These are phyloP conservation scores for Aspergillus nanangensis DNA, from an alignment of 495 filamentous ascomycete species.

Conservation along the genomic window DNA sequence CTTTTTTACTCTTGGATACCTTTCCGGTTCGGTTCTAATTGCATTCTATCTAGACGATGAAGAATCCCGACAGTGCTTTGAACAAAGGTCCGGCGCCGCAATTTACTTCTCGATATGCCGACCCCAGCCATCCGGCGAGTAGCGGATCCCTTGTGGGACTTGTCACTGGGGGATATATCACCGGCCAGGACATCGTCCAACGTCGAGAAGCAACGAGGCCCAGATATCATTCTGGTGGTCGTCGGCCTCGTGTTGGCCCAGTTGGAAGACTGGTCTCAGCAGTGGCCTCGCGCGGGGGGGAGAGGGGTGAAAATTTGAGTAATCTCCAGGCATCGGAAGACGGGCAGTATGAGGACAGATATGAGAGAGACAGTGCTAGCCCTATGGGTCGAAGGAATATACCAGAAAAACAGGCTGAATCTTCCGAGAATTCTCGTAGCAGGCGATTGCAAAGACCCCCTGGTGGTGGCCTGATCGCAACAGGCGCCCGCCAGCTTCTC, in stretches of 20 bases:
- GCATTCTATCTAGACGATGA: conserved; percentile 7
- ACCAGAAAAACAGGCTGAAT: no score
- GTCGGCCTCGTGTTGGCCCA: not conserved
- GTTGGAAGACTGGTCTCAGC: not conserved
- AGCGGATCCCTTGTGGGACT: conserved; percentile 30
- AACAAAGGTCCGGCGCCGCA: conserved; percentile 18
- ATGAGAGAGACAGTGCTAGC: no score
- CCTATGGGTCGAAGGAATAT: no score
- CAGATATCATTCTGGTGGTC: not conserved
- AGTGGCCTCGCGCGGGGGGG: not conserved
- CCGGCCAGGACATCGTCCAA: not conserved
- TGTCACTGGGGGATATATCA: conserved; percentile 36
- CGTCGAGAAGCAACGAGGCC: not conserved
- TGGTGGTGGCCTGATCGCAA: not conserved
- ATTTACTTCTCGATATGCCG: conserved; percentile 48
- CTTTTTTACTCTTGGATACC: not conserved
- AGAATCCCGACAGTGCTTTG: conserved; percentile 28
- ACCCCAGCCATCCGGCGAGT: conserved; percentile 49
- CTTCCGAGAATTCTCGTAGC: no score
- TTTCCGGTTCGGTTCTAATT: no score
- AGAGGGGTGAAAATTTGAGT: no score
- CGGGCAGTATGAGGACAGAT: no score
- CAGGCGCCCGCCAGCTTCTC: conserved; percentile 15
- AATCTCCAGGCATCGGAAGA: no score
- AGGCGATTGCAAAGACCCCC: not conserved